phyloP scores from a whole-genome alignment of 306 rosid genomes.

The Macrotyloma uniflorum region DNA sequence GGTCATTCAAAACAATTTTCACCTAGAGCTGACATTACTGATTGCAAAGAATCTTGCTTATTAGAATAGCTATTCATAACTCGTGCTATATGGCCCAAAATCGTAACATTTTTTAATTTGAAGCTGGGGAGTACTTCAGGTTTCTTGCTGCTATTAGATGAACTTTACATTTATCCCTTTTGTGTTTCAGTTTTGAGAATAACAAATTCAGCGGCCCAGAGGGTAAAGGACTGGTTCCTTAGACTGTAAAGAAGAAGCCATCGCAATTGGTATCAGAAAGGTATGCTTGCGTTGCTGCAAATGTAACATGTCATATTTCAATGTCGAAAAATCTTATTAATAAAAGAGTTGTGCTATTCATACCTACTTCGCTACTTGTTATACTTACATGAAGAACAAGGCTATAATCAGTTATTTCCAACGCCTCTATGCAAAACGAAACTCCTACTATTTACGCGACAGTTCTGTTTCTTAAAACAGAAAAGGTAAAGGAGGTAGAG shows the following conservation, averaged over 20 bases:
- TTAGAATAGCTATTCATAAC: too few species aligned
- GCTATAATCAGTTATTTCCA: neutral
- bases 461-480: too few species aligned
- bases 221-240: conserved; percentile 66
- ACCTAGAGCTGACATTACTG: too few species aligned
- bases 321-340: conserved; percentile 15
- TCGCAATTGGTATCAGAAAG: conserved; percentile 16
- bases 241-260: conserved; percentile 14
- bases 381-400: neutral
- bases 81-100: neutral
- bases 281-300: neutral
- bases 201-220: conserved; percentile 67
- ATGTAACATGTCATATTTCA: neutral
- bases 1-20: too few species aligned
- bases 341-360: neutral
- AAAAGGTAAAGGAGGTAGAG: too few species aligned
- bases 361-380: neutral
- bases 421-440: neutral
- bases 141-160: neutral
- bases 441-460: neutral
- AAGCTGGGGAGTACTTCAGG: neutral
- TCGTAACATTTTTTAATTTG: neutral
- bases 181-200: conserved; percentile 62
- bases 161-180: neutral
- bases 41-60: too few species aligned